phyloP scores from a whole-genome alignment of 345 rosid genomes.

The Heritiera littoralis region DNA sequence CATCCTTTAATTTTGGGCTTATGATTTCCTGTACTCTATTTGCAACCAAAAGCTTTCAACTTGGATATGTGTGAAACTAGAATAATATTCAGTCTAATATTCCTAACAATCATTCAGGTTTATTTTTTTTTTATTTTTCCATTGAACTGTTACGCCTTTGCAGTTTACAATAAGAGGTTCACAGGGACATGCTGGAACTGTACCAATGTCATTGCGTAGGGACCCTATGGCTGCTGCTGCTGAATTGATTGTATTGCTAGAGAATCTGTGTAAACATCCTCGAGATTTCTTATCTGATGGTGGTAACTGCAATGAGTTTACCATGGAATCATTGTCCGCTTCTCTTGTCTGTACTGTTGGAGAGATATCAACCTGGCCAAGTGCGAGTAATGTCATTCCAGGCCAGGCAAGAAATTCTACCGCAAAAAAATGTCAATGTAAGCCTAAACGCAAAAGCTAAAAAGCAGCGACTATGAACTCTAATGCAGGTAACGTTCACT shows the following conservation, averaged over 20 bases:
- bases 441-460: background rate
- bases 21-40: background rate
- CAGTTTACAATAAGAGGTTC: slow-evolving; percentile 89
- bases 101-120: background rate
- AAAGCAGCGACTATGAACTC: slow-evolving; percentile 25
- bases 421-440: background rate
- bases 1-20: background rate
- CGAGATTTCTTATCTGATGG: slow-evolving; percentile 59
- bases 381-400: slow-evolving; percentile 99
- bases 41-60: slow-evolving; percentile 13
- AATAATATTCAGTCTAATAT: background rate
- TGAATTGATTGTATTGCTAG: slow-evolving; percentile 71
- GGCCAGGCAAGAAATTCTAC: slow-evolving; percentile 67
- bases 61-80: background rate
- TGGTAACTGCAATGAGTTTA: slow-evolving; percentile 47
- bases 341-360: slow-evolving; percentile 98
- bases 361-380: slow-evolving; percentile 90
- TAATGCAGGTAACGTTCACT: slow-evolving; percentile 75
- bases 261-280: slow-evolving; percentile 77
- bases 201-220: slow-evolving; percentile 92
- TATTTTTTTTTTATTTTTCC: background rate
- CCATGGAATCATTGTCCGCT: slow-evolving; percentile 59
- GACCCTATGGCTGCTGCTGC: slow-evolving; percentile 98
- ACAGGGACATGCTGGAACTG: slow-evolving; percentile 99
- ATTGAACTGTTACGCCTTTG: slow-evolving; percentile 17